Percentiles rank a stretch among this genome's conserved stretches.
Conservation (phyloP, 2,329 filamentous ascomycete species). For the Macrophomina phaseolina region DNA sequence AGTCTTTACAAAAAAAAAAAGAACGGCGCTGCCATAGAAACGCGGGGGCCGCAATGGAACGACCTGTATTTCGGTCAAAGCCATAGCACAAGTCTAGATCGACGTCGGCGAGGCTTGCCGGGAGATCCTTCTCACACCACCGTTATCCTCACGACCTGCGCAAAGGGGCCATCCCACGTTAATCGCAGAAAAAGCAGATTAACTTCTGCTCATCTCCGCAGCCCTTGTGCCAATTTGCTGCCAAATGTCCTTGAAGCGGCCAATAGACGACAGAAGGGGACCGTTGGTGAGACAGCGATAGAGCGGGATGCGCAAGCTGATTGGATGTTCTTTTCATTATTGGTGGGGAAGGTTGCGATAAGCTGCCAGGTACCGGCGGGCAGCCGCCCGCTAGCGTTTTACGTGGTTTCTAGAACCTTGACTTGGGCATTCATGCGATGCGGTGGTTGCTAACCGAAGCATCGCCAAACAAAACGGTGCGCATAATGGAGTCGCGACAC, state of each 20-base stretch:
- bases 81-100: not conserved
- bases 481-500: constrained; percentile 1
- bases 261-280: not conserved
- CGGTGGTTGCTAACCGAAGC: not conserved
- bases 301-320: not conserved
- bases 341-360: not conserved
- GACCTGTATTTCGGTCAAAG: not conserved
- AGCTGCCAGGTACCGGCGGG: constrained; percentile 2
- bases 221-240: not conserved
- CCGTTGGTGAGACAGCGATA: constrained; percentile 1
- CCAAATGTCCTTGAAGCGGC: not conserved
- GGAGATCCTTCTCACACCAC: not conserved
- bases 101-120: constrained; percentile 1
- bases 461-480: constrained; percentile 16
- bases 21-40: not conserved
- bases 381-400: constrained; percentile 1
- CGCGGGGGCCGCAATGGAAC: not conserved
- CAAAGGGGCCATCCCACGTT: not conserved
- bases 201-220: not conserved
- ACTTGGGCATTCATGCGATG: constrained; percentile 2
- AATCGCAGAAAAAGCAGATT: not conserved
- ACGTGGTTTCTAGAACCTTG: not conserved
- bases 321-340: constrained; percentile 1
- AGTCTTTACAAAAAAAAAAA: too few species aligned
- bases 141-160: not conserved